A percentile compares a stretch with the other conserved stretches of the same genome.
Conservation (phyloP, 2,329 filamentous ascomycete genomes). For the Rachicladosporium sp. region DNA sequence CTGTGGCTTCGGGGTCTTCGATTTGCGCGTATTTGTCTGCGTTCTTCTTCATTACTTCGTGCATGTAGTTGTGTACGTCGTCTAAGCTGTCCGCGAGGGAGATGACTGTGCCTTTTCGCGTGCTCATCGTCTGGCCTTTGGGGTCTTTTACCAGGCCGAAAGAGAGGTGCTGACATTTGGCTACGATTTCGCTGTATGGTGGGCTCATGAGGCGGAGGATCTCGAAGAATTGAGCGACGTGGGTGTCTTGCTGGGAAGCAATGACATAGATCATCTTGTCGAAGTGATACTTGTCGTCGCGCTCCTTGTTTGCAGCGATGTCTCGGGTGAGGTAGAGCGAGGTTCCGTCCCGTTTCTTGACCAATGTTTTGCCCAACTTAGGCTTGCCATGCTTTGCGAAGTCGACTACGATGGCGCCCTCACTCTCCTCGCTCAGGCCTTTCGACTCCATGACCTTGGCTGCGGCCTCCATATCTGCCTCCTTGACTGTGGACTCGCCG, state of each 20-base stretch:
- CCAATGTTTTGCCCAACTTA: constrained; percentile 54
- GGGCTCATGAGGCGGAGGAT: constrained; percentile 49
- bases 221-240: constrained; percentile 54
- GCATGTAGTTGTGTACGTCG: constrained; percentile 80
- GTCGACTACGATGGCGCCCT: constrained; percentile 57
- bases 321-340: constrained; percentile 58
- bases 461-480: constrained; percentile 49
- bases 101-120: constrained; percentile 43
- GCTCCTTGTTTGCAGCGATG: constrained; percentile 53
- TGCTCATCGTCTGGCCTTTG: constrained; percentile 46
- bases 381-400: constrained; percentile 55
- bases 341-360: constrained; percentile 56
- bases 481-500: constrained; percentile 55
- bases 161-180: constrained; percentile 50
- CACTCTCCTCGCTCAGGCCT: constrained; percentile 49
- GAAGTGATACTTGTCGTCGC: constrained; percentile 48
- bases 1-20: constrained; percentile 65
- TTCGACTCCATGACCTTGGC: constrained; percentile 47
- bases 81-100: constrained; percentile 38
- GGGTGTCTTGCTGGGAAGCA: constrained; percentile 51
- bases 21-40: constrained; percentile 82
- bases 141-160: constrained; percentile 48
- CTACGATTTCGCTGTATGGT: constrained; percentile 42
- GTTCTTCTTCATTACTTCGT: constrained; percentile 91
- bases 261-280: constrained; percentile 60